phyloP scores from a whole-genome alignment of 169 alveolate genomes.

The Neospora caninum region DNA sequence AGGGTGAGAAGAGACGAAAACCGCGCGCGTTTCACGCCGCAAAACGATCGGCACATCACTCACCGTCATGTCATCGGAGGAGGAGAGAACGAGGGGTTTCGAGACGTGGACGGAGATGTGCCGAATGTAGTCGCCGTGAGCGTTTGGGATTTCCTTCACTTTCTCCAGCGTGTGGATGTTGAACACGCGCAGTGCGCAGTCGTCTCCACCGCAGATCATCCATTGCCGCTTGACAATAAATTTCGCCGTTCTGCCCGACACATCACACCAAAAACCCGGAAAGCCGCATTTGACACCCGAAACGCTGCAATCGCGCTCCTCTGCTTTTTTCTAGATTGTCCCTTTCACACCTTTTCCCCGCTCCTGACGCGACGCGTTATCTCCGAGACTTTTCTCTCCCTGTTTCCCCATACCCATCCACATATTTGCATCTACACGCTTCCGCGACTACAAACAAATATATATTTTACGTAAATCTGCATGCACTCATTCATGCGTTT shows the following conservation, averaged over 20 bases:
- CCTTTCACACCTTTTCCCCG: too few species aligned
- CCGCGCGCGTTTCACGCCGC: too few species aligned
- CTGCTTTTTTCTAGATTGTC: too few species aligned
- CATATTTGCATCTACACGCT: background rate
- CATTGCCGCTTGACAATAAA: slow-evolving; percentile 13
- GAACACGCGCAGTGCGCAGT: slow-evolving; percentile 91
- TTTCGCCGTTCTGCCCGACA: slow-evolving; percentile 9
- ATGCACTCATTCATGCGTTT: background rate
- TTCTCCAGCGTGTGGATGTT: slow-evolving; percentile 97
- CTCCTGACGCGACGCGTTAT: too few species aligned
- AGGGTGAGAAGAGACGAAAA: background rate
- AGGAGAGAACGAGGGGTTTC: slow-evolving; percentile 92
- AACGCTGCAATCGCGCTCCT: too few species aligned
- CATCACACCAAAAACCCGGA: too few species aligned
- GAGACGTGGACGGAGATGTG: slow-evolving; percentile 96
- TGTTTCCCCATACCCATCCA: background rate
- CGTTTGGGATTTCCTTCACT: slow-evolving; percentile 91
- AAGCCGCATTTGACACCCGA: too few species aligned
- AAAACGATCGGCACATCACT: too few species aligned
- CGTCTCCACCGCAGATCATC: slow-evolving; percentile 94
- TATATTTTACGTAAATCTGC: background rate
- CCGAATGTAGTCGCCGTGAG: slow-evolving; percentile 98
- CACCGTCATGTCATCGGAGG: slow-evolving; percentile 97
- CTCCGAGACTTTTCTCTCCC: too few species aligned
- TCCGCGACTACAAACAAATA: background rate